Evolutionary conservation across 2,329 filamentous ascomycete species (phyloP).

Genomic region (Cladosporium sp.): DNA sequence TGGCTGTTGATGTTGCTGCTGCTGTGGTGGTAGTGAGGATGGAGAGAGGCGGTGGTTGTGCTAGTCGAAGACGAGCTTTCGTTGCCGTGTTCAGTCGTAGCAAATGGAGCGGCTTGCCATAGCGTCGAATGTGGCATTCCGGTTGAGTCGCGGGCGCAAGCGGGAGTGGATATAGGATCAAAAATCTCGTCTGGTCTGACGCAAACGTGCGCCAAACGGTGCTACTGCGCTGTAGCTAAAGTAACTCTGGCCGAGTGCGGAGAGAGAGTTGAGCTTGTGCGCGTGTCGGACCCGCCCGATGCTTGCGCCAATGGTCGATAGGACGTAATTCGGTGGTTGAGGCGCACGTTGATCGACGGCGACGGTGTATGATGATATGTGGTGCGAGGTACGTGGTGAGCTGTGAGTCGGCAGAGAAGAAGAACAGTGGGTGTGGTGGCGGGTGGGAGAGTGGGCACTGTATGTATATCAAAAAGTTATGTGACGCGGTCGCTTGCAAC

Average conservation of each 20-base stretch:
- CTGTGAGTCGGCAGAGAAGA: not conserved
- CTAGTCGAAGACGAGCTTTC: not conserved
- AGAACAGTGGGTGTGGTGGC: conserved; percentile 3
- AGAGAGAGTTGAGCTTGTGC: conserved; percentile 5
- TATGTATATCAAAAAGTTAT: not conserved
- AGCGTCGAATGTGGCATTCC: conserved; percentile 21
- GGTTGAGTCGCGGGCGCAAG: conserved; percentile 15
- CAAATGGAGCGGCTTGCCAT: conserved; percentile 19
- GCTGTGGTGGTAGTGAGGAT: not conserved
- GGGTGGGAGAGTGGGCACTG: not conserved
- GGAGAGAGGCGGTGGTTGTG: not conserved
- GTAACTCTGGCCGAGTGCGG: conserved; percentile 11
- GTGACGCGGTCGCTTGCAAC: not conserved
- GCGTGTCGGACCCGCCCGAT: conserved; percentile 16
- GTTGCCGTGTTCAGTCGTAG: not conserved
- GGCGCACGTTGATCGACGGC: not conserved
- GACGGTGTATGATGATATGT: not conserved
- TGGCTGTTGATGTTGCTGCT: not conserved
- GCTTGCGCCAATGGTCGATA: conserved; percentile 1
- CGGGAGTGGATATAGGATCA: conserved; percentile 8
- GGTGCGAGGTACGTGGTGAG: not conserved
- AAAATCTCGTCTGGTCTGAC: conserved; percentile 13
- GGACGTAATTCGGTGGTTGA: not conserved
- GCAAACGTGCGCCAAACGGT: conserved; percentile 17
- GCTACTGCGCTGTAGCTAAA: not conserved